Conservation (phyloP, 441 rosid genomes). For the Raphanus hybrid region DNA sequence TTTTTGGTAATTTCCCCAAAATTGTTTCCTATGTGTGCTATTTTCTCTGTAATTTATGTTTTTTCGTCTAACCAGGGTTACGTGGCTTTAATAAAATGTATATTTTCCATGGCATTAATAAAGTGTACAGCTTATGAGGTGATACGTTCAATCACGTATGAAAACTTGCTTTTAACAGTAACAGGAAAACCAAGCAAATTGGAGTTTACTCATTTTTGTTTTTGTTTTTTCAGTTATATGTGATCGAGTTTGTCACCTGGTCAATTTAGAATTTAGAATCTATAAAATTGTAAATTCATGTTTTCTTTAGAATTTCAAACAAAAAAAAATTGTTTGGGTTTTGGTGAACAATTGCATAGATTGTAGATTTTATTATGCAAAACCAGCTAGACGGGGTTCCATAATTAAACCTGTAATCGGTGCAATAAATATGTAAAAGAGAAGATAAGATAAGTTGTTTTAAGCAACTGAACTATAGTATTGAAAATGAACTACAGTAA, state of each 20-base stretch:
- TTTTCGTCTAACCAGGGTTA: constrained; percentile 16
- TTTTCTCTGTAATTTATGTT: constrained; percentile 9
- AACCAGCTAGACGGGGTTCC: constrained; percentile 2
- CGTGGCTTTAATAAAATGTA: constrained; percentile 19
- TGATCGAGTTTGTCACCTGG: not conserved
- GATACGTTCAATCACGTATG: not conserved
- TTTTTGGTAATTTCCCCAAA: too few relatives aligned
- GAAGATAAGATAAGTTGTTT: not conserved
- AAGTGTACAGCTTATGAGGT: not conserved
- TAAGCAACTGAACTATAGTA: not conserved
- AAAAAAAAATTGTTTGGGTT: not conserved
- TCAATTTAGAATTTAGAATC: not conserved
- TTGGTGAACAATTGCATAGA: not conserved
- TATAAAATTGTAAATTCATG: not conserved
- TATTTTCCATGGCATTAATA: not conserved
- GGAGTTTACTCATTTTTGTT: not conserved
- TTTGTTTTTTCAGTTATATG: not conserved
- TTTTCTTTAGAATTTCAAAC: not conserved
- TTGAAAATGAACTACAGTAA: not conserved
- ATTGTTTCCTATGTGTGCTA: constrained; percentile 13
- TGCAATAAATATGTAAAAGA: constrained; percentile 1
- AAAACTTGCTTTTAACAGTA: not conserved
- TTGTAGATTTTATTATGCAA: not conserved
- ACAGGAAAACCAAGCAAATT: not conserved
- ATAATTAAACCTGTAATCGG: not conserved